Percentiles rank a stretch among this genome's conserved stretches.
phyloP scores from a whole-genome alignment of 305 asterid genomes.

The Caryopteris hybrid region DNA sequence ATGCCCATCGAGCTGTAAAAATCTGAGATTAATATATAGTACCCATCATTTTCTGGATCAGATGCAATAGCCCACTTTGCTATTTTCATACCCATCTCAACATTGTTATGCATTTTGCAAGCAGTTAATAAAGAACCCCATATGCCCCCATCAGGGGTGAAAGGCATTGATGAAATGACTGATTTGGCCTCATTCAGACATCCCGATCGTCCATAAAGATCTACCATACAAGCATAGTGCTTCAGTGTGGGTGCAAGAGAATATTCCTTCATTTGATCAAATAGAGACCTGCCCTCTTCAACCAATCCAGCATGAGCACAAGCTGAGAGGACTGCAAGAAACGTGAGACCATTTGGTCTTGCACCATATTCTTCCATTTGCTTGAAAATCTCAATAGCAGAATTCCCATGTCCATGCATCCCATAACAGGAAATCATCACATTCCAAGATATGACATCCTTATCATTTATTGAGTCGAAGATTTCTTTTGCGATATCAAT shows the following conservation, averaged over 20 bases:
- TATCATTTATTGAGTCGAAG: slow-evolving; percentile 44
- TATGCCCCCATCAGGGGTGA: slow-evolving; percentile 56
- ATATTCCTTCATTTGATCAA: slow-evolving; percentile 46
- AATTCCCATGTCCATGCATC: slow-evolving; percentile 57
- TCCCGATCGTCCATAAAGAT: slow-evolving; percentile 67
- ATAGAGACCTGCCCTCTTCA: slow-evolving; percentile 52
- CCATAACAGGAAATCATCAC: slow-evolving; percentile 81
- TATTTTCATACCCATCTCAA: slow-evolving; percentile 59
- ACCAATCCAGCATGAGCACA: slow-evolving; percentile 73
- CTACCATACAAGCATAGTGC: slow-evolving; percentile 82
- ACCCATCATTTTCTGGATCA: slow-evolving; percentile 80
- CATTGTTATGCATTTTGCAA: slow-evolving; percentile 59
- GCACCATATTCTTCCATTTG: slow-evolving; percentile 47
- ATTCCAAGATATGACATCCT: slow-evolving; percentile 64
- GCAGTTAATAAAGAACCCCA: slow-evolving; percentile 79
- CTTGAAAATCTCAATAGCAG: slow-evolving; percentile 49
- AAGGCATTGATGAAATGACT: slow-evolving; percentile 64
- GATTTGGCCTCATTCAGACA: slow-evolving; percentile 58
- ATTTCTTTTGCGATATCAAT: slow-evolving; percentile 48
- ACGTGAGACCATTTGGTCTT: slow-evolving; percentile 59
- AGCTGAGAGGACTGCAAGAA: slow-evolving; percentile 70
- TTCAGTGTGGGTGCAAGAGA: slow-evolving; percentile 50
- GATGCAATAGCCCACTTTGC: slow-evolving; percentile 72
- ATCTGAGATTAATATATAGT: slow-evolving; percentile 55
- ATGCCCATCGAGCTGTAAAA: slow-evolving; percentile 59